Percentiles rank a stretch among this genome's conserved stretches.
Conservation (phyloP, 441 rosid genomes). For the Euphorbia corollata region DNA sequence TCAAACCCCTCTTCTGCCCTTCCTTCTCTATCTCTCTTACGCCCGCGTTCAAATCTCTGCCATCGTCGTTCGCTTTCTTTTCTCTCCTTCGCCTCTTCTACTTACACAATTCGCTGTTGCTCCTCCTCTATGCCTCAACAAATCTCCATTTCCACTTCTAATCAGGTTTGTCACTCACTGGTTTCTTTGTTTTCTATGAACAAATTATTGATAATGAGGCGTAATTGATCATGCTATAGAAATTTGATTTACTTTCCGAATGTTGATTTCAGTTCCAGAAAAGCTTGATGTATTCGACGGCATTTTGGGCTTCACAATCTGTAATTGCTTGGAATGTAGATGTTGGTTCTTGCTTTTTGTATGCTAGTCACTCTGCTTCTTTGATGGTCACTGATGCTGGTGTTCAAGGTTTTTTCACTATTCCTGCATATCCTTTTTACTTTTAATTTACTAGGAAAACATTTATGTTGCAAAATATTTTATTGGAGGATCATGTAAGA, state of each 20-base stretch:
- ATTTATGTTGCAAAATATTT: background rate
- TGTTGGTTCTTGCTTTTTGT: constrained; percentile 55
- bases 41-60: constrained; percentile 11
- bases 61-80: constrained; percentile 3
- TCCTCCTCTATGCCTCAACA: constrained; percentile 39
- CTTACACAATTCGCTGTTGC: constrained; percentile 23
- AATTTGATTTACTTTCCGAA: constrained; percentile 11
- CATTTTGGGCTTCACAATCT: constrained; percentile 60
- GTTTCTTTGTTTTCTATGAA: background rate
- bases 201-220: background rate
- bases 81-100: constrained; percentile 14
- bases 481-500: background rate
- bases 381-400: constrained; percentile 48
- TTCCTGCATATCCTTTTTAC: background rate
- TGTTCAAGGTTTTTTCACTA: constrained; percentile 46
- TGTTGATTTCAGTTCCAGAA: constrained; percentile 40
- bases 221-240: background rate
- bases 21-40: constrained; percentile 9
- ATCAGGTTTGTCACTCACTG: constrained; percentile 30
- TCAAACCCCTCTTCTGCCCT: constrained; percentile 8
- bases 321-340: constrained; percentile 80
- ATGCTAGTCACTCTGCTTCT: constrained; percentile 54
- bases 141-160: constrained; percentile 29
- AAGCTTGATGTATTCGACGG: constrained; percentile 51
- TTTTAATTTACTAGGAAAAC: background rate